These are phyloP conservation scores for Sclerospora graminicola DNA, from an alignment of 352 stramenopile species.

Conservation along the genomic window DNA sequence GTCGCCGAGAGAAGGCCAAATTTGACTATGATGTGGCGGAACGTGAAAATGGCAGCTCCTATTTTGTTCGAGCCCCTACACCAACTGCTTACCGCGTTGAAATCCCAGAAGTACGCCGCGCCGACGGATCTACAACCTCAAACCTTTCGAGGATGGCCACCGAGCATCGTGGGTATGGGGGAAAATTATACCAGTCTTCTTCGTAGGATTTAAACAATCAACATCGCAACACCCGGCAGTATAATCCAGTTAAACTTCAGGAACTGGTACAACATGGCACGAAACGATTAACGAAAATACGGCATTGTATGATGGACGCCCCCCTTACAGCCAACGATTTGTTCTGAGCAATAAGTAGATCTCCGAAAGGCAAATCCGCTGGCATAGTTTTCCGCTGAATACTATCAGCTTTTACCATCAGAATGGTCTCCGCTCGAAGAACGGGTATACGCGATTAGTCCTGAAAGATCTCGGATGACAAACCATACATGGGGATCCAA, in stretches of 20 bases:
- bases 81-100: background rate
- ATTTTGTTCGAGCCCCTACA: slow-evolving; percentile 1
- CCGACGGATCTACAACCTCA: too few species aligned
- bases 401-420: slow-evolving; percentile 3
- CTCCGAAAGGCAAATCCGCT: slow-evolving; percentile 2
- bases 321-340: slow-evolving; percentile 4
- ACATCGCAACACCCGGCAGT: background rate
- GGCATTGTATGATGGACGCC: background rate
- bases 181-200: slow-evolving; percentile 1
- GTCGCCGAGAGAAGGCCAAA: too few species aligned
- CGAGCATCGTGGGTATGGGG: background rate
- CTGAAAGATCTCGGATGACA: slow-evolving; percentile 1
- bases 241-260: too few species aligned
- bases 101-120: too few species aligned
- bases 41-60: background rate
- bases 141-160: background rate
- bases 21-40: slow-evolving; percentile 1
- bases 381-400: slow-evolving; percentile 5
- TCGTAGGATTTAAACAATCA: background rate
- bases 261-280: too few species aligned
- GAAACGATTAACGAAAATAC: background rate
- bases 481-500: too few species aligned
- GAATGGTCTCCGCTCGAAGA: slow-evolving; percentile 7
- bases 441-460: slow-evolving; percentile 3
- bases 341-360: slow-evolving; percentile 5